Evolutionary conservation across 2,329 filamentous ascomycete species (phyloP).

Genomic region (Aspergillus texensis): DNA sequence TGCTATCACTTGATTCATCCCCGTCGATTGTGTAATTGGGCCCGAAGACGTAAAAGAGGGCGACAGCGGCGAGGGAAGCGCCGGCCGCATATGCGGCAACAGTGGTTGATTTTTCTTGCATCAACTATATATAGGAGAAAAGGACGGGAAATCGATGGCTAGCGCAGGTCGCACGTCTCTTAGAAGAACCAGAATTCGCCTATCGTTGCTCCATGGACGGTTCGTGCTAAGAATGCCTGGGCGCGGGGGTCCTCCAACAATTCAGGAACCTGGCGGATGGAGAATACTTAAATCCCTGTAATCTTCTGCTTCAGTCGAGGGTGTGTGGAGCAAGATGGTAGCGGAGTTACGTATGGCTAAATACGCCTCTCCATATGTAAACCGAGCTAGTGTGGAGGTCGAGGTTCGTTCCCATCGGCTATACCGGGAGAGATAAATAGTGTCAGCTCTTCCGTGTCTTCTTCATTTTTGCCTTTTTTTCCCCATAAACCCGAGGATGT

Average conservation of each 20-base stretch:
- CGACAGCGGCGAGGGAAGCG: conserved; percentile 90
- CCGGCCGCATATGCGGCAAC: conserved; percentile 93
- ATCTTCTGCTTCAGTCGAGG: neutral
- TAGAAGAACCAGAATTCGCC: neutral
- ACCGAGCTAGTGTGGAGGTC: neutral
- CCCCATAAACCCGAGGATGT: conserved; percentile 20
- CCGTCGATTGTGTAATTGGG: conserved; percentile 96
- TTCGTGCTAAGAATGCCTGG: neutral
- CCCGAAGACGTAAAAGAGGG: conserved; percentile 94
- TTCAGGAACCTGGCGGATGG: neutral
- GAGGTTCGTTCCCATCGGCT: neutral
- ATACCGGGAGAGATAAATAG: neutral
- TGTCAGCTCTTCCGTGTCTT: conserved; percentile 10
- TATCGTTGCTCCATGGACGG: conserved; percentile 22
- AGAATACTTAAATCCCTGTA: neutral
- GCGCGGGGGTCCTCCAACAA: neutral
- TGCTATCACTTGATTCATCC: conserved; percentile 62
- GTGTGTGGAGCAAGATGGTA: neutral
- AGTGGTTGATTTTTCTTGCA: conserved; percentile 81
- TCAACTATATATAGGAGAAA: conserved; percentile 39
- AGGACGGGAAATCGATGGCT: neutral
- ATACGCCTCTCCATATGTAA: neutral
- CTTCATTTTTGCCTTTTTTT: conserved; percentile 8
- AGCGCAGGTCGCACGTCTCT: neutral
- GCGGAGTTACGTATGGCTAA: neutral